Percentiles rank a stretch among this genome's conserved stretches.
phyloP scores from a whole-genome alignment of 2,329 filamentous ascomycete species.

The Aspergillus latus region DNA sequence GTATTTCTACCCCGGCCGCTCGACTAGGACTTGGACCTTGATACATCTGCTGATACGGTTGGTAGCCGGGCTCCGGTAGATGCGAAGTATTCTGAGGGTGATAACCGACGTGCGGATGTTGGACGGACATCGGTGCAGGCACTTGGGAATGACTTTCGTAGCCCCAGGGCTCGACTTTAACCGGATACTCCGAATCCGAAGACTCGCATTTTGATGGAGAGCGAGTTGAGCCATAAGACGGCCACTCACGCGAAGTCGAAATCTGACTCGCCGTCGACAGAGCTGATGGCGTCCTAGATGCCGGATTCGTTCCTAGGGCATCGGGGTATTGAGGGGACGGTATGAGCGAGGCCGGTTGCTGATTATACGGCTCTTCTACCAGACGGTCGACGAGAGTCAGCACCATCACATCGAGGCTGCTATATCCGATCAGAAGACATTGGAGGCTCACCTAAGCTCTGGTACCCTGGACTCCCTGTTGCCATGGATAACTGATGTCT shows the following conservation, averaged over 20 bases:
- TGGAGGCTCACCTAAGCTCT: conserved; percentile 18
- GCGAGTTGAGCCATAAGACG: conserved; percentile 26
- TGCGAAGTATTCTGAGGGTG: conserved; percentile 16
- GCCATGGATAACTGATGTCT: conserved; percentile 47
- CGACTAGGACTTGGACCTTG: conserved; percentile 14
- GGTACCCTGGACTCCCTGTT: conserved; percentile 25
- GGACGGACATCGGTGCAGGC: conserved; percentile 17
- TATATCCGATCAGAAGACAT: background rate
- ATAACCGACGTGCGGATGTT: conserved; percentile 26
- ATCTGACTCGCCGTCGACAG: conserved; percentile 28
- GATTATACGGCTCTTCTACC: conserved; percentile 22
- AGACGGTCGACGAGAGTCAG: conserved; percentile 15
- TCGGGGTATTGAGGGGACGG: conserved; percentile 27
- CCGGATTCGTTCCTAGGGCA: conserved; percentile 18
- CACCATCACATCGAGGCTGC: conserved; percentile 3
- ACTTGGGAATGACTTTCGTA: conserved; percentile 22
- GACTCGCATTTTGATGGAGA: conserved; percentile 30
- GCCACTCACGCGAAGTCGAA: conserved; percentile 32
- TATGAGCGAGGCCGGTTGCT: conserved; percentile 22
- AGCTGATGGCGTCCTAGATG: conserved; percentile 25
- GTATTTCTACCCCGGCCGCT: conserved; percentile 16
- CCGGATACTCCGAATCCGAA: conserved; percentile 27
- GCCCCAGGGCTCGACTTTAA: conserved; percentile 25
- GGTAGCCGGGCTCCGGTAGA: conserved; percentile 19
- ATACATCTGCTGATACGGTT: conserved; percentile 25